Evolutionary conservation across 2,329 filamentous ascomycete genomes (phyloP).

Genomic region (Fusarium oligoseptatum): DNA sequence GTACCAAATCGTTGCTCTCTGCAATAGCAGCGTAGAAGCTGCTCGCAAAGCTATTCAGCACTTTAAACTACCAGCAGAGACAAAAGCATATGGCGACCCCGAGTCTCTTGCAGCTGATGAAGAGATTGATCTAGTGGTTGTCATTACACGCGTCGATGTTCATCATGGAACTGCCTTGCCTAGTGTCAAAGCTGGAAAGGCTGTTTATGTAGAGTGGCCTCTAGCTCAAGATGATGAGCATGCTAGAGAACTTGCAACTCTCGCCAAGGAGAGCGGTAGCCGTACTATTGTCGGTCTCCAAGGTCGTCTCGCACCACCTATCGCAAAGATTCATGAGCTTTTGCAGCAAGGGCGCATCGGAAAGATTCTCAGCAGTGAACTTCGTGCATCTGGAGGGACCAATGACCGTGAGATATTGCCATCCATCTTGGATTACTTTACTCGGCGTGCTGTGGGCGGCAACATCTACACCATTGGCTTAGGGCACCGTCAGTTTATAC

Average conservation of each 20-base stretch:
- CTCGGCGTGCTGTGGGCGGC: conserved; percentile 61
- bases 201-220: conserved; percentile 70
- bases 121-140: conserved; percentile 68
- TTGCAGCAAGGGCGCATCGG: conserved; percentile 63
- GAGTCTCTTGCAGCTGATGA: conserved; percentile 61
- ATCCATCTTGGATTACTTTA: conserved; percentile 60
- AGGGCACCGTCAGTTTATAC: conserved; percentile 55
- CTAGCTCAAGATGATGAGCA: conserved; percentile 59
- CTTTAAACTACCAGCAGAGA: conserved; percentile 57
- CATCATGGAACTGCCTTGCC: conserved; percentile 62
- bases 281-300: conserved; percentile 65
- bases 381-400: conserved; percentile 55
- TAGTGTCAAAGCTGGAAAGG: conserved; percentile 65
- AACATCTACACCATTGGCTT: conserved; percentile 59
- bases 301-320: conserved; percentile 59
- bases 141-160: conserved; percentile 65
- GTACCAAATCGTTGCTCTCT: conserved; percentile 65
- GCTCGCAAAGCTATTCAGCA: conserved; percentile 58
- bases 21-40: conserved; percentile 62
- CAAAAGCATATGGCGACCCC: conserved; percentile 65
- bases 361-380: conserved; percentile 64
- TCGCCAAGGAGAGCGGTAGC: conserved; percentile 50
- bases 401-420: conserved; percentile 50
- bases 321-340: conserved; percentile 59
- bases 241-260: conserved; percentile 56